Evolutionary conservation across 2,329 filamentous ascomycete genomes (phyloP).

Genomic region (Macrophomina pseudophaseolina): DNA sequence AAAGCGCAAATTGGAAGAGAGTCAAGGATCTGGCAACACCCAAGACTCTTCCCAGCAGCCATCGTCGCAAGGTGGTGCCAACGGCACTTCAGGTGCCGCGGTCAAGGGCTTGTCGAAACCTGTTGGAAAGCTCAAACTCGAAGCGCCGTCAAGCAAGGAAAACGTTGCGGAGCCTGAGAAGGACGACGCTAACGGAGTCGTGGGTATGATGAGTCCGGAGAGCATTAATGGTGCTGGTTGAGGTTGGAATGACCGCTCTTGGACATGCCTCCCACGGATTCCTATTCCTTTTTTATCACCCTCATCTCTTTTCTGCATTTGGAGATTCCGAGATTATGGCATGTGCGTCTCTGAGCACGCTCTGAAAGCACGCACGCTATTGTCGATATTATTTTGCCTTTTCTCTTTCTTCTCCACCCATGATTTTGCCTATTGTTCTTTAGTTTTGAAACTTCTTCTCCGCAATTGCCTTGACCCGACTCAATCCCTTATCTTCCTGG

Average conservation of each 20-base stretch:
- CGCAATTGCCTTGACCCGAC: not conserved
- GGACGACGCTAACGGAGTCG: constrained; percentile 65
- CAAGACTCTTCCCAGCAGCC: constrained; percentile 16
- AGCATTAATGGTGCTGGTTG: constrained; percentile 58
- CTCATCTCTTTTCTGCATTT: not conserved
- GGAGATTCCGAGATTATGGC: constrained; percentile 11
- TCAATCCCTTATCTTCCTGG: not conserved
- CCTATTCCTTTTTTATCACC: not conserved
- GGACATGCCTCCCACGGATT: constrained; percentile 18
- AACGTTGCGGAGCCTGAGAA: constrained; percentile 67
- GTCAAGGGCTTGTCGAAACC: constrained; percentile 59
- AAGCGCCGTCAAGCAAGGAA: constrained; percentile 59
- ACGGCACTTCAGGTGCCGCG: constrained; percentile 16
- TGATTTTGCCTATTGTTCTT: not conserved
- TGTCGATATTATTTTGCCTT: constrained; percentile 18
- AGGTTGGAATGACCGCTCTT: constrained; percentile 20
- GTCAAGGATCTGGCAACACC: constrained; percentile 32
- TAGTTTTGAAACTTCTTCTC: not conserved
- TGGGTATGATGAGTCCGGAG: constrained; percentile 84
- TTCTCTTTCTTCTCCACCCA: not conserved
- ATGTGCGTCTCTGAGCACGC: not conserved
- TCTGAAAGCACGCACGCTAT: not conserved
- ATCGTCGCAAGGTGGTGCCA: constrained; percentile 11
- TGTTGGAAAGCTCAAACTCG: constrained; percentile 55
- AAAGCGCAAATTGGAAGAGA: constrained; percentile 72